Percentiles rank a stretch among this genome's conserved stretches.
Conservation (phyloP, 2,329 filamentous ascomycete genomes). For the Colletotrichum endophyticum region DNA sequence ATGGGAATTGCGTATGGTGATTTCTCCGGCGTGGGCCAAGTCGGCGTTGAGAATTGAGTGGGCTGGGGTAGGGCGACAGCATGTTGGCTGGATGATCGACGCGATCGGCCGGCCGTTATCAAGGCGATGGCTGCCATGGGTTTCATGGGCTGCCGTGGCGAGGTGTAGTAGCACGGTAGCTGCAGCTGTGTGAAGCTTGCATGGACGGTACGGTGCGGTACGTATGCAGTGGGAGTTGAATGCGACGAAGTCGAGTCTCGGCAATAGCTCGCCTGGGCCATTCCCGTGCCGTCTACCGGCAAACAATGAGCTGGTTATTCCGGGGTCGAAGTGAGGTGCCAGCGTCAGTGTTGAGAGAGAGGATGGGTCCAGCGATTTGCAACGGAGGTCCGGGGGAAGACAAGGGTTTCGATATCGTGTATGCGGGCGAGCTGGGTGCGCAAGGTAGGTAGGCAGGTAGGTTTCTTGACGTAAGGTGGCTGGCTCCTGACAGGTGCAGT, state of each 20-base stretch:
- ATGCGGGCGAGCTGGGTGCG: background rate
- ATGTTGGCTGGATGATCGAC: conserved; percentile 16
- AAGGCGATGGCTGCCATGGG: conserved; percentile 1
- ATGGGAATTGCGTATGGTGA: background rate
- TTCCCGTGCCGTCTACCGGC: background rate
- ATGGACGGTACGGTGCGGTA: background rate
- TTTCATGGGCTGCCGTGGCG: background rate
- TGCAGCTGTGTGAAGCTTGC: background rate
- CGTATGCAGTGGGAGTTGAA: background rate
- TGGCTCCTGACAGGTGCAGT: conserved; percentile 7
- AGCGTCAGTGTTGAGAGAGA: background rate
- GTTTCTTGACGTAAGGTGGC: conserved; percentile 1
- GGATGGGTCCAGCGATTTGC: background rate
- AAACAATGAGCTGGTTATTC: background rate
- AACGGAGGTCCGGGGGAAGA: conserved; percentile 21
- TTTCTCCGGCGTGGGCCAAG: background rate
- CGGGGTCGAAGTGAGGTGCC: background rate
- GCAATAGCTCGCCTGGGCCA: background rate
- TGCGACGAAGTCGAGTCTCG: background rate
- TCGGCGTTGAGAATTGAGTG: background rate
- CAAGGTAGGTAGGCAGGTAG: background rate
- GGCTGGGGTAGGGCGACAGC: conserved; percentile 1
- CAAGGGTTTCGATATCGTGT: conserved; percentile 10
- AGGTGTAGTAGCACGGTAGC: background rate
- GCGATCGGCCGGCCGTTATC: conserved; percentile 18